A percentile compares a stretch with the other conserved stretches of the same genome.
Conservation (phyloP, 306 rosid genomes). For the Astragalus glycyphyllos region DNA sequence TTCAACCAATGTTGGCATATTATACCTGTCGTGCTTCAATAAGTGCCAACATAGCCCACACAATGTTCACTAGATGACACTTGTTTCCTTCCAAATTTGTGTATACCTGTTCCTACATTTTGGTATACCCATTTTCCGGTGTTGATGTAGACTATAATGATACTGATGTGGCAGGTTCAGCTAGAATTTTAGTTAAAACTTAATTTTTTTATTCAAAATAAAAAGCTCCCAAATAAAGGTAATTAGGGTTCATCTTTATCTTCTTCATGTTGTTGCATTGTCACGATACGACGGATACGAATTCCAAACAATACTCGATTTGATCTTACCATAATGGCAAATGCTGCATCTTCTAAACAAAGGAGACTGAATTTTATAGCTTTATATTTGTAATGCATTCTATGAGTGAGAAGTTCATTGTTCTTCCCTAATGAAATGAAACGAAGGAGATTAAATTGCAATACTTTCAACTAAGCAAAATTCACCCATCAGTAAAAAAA, state of each 20-base stretch:
- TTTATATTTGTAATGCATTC: slow-evolving; percentile 35
- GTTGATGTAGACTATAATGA: too few species aligned
- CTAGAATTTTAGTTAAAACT: too few species aligned
- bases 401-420: slow-evolving; percentile 32
- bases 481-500: too few species aligned
- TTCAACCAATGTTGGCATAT: neutral
- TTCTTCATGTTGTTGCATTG: too few species aligned
- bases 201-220: too few species aligned
- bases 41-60: slow-evolving; percentile 79
- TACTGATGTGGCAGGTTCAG: too few species aligned
- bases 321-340: too few species aligned
- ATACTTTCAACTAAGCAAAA: slow-evolving; percentile 10
- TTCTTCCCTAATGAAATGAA: slow-evolving; percentile 15
- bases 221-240: too few species aligned
- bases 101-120: slow-evolving; percentile 54
- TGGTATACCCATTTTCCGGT: slow-evolving; percentile 3
- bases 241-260: too few species aligned
- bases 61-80: slow-evolving; percentile 67
- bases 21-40: slow-evolving; percentile 73
- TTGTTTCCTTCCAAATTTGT: slow-evolving; percentile 64
- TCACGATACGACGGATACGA: too few species aligned
- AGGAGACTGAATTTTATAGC: slow-evolving; percentile 29
- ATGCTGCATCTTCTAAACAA: too few species aligned
- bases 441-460: slow-evolving; percentile 4
- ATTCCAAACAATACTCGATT: too few species aligned